Conservation (phyloP, 768 basidiomycete genomes). For the Melanogaster broomeanus region DNA sequence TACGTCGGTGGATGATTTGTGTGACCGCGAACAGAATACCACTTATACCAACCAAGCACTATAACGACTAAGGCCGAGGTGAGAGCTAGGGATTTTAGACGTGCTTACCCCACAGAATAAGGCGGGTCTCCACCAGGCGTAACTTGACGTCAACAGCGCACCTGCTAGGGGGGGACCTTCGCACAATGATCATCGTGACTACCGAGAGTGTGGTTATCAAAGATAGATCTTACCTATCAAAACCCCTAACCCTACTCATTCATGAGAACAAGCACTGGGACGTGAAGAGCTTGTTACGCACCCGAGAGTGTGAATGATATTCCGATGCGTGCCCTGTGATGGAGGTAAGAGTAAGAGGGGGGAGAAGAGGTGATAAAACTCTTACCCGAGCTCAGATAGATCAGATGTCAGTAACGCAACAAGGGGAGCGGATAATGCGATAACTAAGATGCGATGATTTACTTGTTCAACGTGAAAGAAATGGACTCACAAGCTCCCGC, state of each 20-base stretch:
- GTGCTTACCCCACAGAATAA: conserved; percentile 46
- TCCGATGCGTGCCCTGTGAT: conserved; percentile 40
- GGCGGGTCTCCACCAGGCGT: conserved; percentile 57
- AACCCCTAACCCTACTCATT: conserved; percentile 23
- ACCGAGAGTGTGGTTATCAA: neutral
- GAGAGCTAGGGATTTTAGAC: neutral
- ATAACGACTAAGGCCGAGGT: neutral
- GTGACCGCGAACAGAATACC: conserved; percentile 12
- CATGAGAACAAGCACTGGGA: neutral
- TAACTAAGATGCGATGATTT: conserved; percentile 34
- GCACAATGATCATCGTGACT: conserved; percentile 22
- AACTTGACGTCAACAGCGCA: conserved; percentile 50
- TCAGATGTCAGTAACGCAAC: conserved; percentile 43
- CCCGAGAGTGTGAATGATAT: conserved; percentile 50
- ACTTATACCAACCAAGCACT: conserved; percentile 21
- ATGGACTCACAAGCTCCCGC: conserved; percentile 42
- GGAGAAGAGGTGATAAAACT: neutral
- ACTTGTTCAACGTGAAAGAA: neutral
- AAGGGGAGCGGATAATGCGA: conserved; percentile 44
- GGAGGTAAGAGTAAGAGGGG: neutral
- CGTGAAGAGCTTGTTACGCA: conserved; percentile 18
- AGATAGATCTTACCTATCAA: conserved; percentile 21
- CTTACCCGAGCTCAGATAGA: conserved; percentile 50
- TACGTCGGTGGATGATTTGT: conserved; percentile 8
- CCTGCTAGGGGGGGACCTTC: conserved; percentile 58